Conservation (phyloP, 208 protist species). For the Borovskyia barvae region DNA sequence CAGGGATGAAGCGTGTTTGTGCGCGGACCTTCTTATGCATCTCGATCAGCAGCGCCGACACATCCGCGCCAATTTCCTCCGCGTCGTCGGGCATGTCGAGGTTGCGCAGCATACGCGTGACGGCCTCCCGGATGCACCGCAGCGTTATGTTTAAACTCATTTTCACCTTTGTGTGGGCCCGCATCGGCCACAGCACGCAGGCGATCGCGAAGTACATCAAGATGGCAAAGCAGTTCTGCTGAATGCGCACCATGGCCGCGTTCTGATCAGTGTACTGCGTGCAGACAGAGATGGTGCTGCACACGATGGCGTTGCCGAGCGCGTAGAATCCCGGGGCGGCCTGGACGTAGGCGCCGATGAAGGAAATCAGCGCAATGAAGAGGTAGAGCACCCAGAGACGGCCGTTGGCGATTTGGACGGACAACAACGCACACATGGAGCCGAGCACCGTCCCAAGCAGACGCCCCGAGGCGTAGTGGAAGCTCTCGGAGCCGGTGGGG, state of each 20-base stretch:
- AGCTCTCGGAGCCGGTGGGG: constrained; percentile 86
- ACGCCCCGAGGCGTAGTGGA: constrained; percentile 84
- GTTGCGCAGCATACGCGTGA: constrained; percentile 76
- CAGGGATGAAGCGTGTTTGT: constrained; percentile 68
- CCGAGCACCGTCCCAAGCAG: constrained; percentile 86
- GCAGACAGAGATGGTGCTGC: constrained; percentile 86
- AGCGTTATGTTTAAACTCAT: constrained; percentile 85
- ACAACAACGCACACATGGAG: constrained; percentile 61
- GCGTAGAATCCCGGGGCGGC: constrained; percentile 78
- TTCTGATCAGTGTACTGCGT: constrained; percentile 74
- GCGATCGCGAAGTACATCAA: constrained; percentile 88
- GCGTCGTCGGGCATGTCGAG: constrained; percentile 85
- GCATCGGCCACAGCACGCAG: constrained; percentile 83
- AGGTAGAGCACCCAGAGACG: constrained; percentile 71
- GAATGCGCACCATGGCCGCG: constrained; percentile 88
- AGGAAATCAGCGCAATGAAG: constrained; percentile 65
- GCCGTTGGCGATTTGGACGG: constrained; percentile 64
- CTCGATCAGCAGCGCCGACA: constrained; percentile 63
- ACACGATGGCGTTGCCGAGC: constrained; percentile 84
- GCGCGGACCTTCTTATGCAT: constrained; percentile 67
- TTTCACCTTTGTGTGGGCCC: constrained; percentile 62
- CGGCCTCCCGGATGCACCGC: constrained; percentile 79
- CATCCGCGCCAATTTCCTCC: constrained; percentile 60
- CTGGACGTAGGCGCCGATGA: constrained; percentile 88
- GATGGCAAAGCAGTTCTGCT: constrained; percentile 92